phyloP scores from a whole-genome alignment of 2,329 filamentous ascomycete genomes.

The Pseudogymnoascus sp. region DNA sequence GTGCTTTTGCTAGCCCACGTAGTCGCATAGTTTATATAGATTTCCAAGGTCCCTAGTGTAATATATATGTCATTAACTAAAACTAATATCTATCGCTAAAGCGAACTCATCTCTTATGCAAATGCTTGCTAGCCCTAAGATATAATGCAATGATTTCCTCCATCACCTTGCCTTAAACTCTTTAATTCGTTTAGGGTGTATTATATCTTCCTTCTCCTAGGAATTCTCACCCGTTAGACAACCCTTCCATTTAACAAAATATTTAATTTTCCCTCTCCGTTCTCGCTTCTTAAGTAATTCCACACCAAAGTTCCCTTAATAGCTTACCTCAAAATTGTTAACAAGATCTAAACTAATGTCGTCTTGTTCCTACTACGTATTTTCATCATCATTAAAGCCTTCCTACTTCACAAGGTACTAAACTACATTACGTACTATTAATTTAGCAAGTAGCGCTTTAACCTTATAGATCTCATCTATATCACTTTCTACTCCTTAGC shows the following conservation, averaged over 20 bases:
- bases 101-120: too few species aligned
- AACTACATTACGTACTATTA: constrained; percentile 14
- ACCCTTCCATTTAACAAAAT: constrained; percentile 14
- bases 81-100: too few species aligned
- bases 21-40: too few species aligned
- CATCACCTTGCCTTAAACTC: constrained; percentile 10
- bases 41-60: too few species aligned
- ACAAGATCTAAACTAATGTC: constrained; percentile 13
- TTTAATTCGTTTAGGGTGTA: constrained; percentile 10
- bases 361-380: constrained; percentile 15
- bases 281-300: constrained; percentile 13
- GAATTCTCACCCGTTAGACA: constrained; percentile 12
- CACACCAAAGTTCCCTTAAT: constrained; percentile 13
- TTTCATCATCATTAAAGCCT: constrained; percentile 15
- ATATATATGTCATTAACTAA: too few species aligned
- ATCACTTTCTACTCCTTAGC: neutral
- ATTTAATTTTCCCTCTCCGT: constrained; percentile 9
- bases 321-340: constrained; percentile 13
- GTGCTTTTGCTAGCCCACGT: too few species aligned
- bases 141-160: neutral
- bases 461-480: constrained; percentile 6
- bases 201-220: constrained; percentile 13
- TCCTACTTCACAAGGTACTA: constrained; percentile 19
- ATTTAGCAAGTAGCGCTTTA: constrained; percentile 19
- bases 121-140: too few species aligned